Conservation (phyloP, 2,329 filamentous ascomycete species). For the Aspergillus hiratsukae region DNA sequence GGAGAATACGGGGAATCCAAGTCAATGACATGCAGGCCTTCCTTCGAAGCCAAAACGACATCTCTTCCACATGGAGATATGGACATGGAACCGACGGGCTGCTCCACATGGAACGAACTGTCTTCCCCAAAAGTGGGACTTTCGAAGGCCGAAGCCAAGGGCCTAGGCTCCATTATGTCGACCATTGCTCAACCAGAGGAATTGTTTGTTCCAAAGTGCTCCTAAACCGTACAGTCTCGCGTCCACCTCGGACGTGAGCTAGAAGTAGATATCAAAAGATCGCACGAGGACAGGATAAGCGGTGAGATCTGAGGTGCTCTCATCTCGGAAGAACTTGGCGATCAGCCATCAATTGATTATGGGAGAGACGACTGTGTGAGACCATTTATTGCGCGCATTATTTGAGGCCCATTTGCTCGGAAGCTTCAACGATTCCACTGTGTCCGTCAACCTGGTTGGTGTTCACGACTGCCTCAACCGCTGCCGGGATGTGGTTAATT, state of each 20-base stretch:
- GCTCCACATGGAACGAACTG: conserved; percentile 76
- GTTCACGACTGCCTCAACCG: not conserved
- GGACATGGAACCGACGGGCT: conserved; percentile 78
- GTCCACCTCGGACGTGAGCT: not conserved
- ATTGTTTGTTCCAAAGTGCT: conserved; percentile 3
- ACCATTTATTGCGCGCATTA: conserved; percentile 9
- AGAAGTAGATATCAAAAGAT: not conserved
- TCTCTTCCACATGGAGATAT: conserved; percentile 90
- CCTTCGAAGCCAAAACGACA: conserved; percentile 82
- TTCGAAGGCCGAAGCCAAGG: conserved; percentile 61
- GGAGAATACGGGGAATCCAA: conserved; percentile 84
- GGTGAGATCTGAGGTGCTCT: conserved; percentile 1
- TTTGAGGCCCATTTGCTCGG: not conserved
- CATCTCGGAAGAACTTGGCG: conserved; percentile 13
- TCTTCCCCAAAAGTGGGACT: conserved; percentile 85
- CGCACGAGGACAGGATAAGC: not conserved
- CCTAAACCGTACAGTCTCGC: not conserved
- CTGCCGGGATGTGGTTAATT: not conserved
- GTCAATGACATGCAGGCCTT: conserved; percentile 87
- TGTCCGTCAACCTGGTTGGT: not conserved
- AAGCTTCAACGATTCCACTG: not conserved
- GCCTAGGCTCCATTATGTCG: conserved; percentile 34
- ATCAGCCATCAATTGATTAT: conserved; percentile 2
- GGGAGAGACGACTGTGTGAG: conserved; percentile 1
- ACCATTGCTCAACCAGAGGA: conserved; percentile 23